Base-by-base conservation (phyloP, 345 rosid species). In the Eucalyptus erythrocorys region DNA sequence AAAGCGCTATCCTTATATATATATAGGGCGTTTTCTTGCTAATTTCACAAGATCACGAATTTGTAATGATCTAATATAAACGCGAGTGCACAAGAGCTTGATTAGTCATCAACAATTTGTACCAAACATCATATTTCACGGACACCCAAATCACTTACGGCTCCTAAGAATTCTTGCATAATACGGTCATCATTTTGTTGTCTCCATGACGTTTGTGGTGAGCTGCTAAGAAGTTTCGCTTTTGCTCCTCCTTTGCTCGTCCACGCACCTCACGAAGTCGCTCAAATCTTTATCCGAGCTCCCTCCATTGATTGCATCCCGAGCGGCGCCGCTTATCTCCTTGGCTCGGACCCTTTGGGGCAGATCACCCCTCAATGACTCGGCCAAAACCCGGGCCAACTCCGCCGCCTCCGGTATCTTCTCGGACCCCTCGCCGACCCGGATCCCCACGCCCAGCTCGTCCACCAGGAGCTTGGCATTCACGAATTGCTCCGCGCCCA, bases 401-500 rank as follows among this genome's bases (percentile, higher is more conserved):
- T 90, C 91, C 4, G 88, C 91, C 87, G 95, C 90, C 86, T 95
- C 94, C 3, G 95, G 97, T 22, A 96, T 94, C 48, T 92, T 42
- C 81, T 92, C 92, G 16, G 64, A 91, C 2, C 94, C 95, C 76
- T 92, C 93, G 13, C 95, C 92, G 27, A 91, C 96, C 37, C 91
- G 81, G 24, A 94, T 93, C 0, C 91, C 94, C 88, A 91, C 93
- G 21, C 95, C 95, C 92, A 94, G 14, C 15, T 95, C 92, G 50
- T 96, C 95, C 91, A 92, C 96, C 59, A 94, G 48, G 59, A 94
- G 88, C 89, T 86, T 92, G 5, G 92, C 96, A 34, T 95, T 92
- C 22, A 95, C 89, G 87, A 85, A 94, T 82, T 96, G 98, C 89
- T 94, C 97, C 34, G 94, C 96, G 86, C 93, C 95, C 97, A 96